Evolutionary conservation across 352 stramenopile species (phyloP).

Genomic region (Peronosclerospora sorghi): DNA sequence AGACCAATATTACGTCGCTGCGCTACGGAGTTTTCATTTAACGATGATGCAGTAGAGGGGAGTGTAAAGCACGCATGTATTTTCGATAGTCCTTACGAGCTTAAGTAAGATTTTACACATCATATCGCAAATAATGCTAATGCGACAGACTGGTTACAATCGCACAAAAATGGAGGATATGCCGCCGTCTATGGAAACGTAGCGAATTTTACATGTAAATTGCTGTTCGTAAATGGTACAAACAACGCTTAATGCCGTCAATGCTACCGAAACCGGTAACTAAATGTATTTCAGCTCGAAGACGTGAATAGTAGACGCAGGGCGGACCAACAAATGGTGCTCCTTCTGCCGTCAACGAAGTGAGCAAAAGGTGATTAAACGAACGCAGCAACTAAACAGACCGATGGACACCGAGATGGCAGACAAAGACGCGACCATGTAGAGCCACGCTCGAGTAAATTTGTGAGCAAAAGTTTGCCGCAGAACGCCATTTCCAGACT

Average conservation of each 20-base stretch:
- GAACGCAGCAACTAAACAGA: neutral
- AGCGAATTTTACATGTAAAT: too few species aligned
- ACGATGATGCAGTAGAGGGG: too few species aligned
- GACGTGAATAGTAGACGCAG: neutral
- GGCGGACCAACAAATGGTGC: constrained; percentile 7
- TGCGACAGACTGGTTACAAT: too few species aligned
- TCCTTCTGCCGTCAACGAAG: constrained; percentile 13
- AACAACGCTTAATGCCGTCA: neutral
- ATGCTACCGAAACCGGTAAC: too few species aligned
- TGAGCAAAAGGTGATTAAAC: neutral
- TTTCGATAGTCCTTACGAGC: too few species aligned
- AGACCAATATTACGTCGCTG: neutral
- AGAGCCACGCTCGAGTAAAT: neutral
- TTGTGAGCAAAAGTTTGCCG: too few species aligned
- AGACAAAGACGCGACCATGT: constrained; percentile 14
- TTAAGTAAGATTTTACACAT: neutral
- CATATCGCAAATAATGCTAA: neutral
- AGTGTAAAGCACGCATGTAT: neutral
- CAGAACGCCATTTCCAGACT: too few species aligned
- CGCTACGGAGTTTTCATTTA: too few species aligned
- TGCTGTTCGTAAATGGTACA: neutral
- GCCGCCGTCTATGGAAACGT: too few species aligned
- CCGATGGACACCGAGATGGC: constrained; percentile 8
- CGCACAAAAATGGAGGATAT: too few species aligned
- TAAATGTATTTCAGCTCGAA: neutral